Base-by-base conservation (phyloP, 805 yeast genomes). In the Metschnikowia vanudenii region DNA sequence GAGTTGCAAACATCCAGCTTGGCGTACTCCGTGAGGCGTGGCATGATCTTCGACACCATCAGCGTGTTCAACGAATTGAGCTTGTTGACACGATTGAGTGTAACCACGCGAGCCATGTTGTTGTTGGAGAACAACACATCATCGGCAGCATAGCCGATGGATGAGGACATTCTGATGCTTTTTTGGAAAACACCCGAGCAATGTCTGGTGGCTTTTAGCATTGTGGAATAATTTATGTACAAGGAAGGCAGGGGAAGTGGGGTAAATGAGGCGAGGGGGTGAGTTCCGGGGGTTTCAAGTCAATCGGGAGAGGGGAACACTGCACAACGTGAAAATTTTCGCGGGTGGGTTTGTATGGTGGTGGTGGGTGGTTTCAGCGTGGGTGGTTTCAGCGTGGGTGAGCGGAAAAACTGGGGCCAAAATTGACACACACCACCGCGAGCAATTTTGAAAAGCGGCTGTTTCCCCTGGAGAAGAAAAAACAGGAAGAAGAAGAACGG, bases 51-150 rank as follows among this genome's bases (percentile, higher is more conserved):
- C 29, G 74, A 63, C 49, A 88, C 81, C 96, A 92, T 91, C 46
- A 80, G 78, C 20, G 79, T 71, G 64, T 81, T 85, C 55, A 92
- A 73, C 4, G 98, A 92, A 69, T 92, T 94, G 60, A 94, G 78
- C 63, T 92, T 92, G 45, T 74, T 63, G 18, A 91, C 84, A 50
- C 98, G 79, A 72, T 92, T 88, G 54, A 92, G 74, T 8, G 85
- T 77, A 55, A 91, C 73, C 31, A 87, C 69, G 52, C 97, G 80
- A 11, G 94, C 82, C 40, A 82, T 78, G 57, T 82, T 80, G 50
- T 75, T 69, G 56, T 80, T 75, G 49, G 74, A 61, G 66, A 87
- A 87, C 47, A 82, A 72, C 17, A 87, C 94, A 51, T 82, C 88
- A 46, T 66, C 73, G 38, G 63, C 65, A 22, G 64, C 68, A 48